Evolutionary conservation across 148 eudicot species (phyloP), one percentile per base, ranked within the genome.

Genomic region (Cornus suecica): DNA sequence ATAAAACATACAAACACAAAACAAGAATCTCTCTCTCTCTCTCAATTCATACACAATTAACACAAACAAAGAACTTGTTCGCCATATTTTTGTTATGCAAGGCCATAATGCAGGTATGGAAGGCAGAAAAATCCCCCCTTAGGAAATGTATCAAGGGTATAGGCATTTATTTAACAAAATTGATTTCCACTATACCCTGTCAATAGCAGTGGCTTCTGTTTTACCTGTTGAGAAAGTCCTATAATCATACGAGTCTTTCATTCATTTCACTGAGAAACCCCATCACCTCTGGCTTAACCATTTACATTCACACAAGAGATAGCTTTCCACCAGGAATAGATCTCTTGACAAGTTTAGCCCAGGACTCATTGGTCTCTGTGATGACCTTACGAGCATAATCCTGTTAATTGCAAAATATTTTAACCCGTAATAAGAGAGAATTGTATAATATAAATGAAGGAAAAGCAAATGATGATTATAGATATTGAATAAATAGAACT

Each of bases 301-400:
- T 7, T 56, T 37, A 58, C 29, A 76, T 76, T 84, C 80, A 95
- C 71, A 86, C 83, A 65, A 95, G 99, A 20, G 99, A 94, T 48
- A 94, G 90, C 80, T 94, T 96, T 76, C 99, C 99, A 18, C 97
- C 84, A 64, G 94, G 75, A 81, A 88, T 88, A 18, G 92, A 87
- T 75, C 99, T 90, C 77, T 92, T 94, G 52, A 94, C 92, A 65
- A 94, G 90, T 70, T 89, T 92, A 28, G 96, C 94, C 99, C 99
- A 94, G 2, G 97, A 83, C 71, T 94, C 99, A 29, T 94, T 94
- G 10, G 99, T 94, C 84, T 94, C 97, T 0, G 86, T 83, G 68
- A 94, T 94, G 63, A 94, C 90, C 88, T 89, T 94, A 45, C 90
- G 92, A 41, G 99, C 97, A 83, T 87, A 94, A 80, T 92, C 99